Conservation (phyloP, 2,329 filamentous ascomycete species). For the Hymenoscyphus fraxineus region DNA sequence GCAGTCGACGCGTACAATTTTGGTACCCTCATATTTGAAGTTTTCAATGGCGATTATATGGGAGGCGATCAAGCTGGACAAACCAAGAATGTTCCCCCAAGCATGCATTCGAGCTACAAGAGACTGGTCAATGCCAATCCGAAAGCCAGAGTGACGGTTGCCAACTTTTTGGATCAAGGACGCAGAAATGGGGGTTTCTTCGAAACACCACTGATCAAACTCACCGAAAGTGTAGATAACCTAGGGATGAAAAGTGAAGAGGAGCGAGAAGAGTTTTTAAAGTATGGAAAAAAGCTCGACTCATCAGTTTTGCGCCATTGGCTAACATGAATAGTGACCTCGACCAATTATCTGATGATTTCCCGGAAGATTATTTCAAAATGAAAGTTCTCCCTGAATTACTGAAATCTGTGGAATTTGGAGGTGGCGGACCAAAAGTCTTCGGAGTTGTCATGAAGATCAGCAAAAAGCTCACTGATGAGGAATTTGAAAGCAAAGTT, state of each 20-base stretch:
- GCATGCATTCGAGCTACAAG: conserved; percentile 89
- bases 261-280: conserved; percentile 81
- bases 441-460: conserved; percentile 89
- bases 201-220: conserved; percentile 83
- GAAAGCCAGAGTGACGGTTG: conserved; percentile 79
- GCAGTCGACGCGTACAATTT: conserved; percentile 87
- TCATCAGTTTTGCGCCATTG: conserved; percentile 24
- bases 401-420: conserved; percentile 98
- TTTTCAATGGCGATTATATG: conserved; percentile 81
- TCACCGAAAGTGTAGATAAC: conserved; percentile 90
- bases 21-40: conserved; percentile 80
- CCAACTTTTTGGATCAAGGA: conserved; percentile 87
- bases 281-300: conserved; percentile 43
- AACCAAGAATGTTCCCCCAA: conserved; percentile 79
- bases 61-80: conserved; percentile 77
- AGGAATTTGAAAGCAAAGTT: conserved; percentile 83
- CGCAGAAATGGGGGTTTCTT: conserved; percentile 81
- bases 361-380: conserved; percentile 97
- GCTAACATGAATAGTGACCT: conserved; percentile 54
- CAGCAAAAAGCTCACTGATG: conserved; percentile 75
- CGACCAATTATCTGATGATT: conserved; percentile 83
- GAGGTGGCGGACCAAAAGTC: conserved; percentile 89
- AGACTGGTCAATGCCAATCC: conserved; percentile 84
- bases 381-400: conserved; percentile 94
- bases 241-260: conserved; percentile 80